These are phyloP conservation scores for Houttuynia cordata DNA, from an alignment of 164 flowering plant species.

Conservation along the genomic window DNA sequence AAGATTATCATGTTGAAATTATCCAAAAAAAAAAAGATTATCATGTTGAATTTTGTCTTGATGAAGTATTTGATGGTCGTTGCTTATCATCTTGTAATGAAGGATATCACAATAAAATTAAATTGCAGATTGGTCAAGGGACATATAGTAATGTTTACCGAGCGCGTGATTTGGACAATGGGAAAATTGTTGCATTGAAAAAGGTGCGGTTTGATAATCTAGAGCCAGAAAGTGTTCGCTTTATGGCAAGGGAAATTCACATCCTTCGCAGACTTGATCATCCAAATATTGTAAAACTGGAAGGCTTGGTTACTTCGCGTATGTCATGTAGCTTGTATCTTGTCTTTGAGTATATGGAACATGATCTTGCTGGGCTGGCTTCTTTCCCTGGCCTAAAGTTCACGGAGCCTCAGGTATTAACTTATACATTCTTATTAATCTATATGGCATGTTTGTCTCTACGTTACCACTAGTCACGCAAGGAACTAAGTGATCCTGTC, in stretches of 20 bases:
- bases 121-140: constrained; percentile 89
- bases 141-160: constrained; percentile 88
- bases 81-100: background rate
- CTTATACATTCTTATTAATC: background rate
- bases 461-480: background rate
- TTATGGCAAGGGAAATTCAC: constrained; percentile 95
- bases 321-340: constrained; percentile 90
- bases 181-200: constrained; percentile 89
- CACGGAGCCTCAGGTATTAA: constrained; percentile 72
- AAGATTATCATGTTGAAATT: no score
- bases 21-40: no score
- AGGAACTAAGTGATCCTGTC: background rate
- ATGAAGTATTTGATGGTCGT: background rate
- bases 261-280: constrained; percentile 87
- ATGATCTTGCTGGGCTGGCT: constrained; percentile 87
- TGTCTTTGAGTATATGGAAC: constrained; percentile 96
- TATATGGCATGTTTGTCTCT: background rate
- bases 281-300: constrained; percentile 83
- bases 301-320: constrained; percentile 81
- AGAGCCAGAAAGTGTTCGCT: constrained; percentile 92
- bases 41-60: no score
- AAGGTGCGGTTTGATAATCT: constrained; percentile 89
- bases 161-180: constrained; percentile 83
- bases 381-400: constrained; percentile 68
- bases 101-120: background rate